A percentile compares a stretch with the other conserved stretches of the same genome.
These are phyloP conservation scores for Paratrimastix pyriformis DNA, from an alignment of 78 protist genomes.

Conservation along the genomic window DNA sequence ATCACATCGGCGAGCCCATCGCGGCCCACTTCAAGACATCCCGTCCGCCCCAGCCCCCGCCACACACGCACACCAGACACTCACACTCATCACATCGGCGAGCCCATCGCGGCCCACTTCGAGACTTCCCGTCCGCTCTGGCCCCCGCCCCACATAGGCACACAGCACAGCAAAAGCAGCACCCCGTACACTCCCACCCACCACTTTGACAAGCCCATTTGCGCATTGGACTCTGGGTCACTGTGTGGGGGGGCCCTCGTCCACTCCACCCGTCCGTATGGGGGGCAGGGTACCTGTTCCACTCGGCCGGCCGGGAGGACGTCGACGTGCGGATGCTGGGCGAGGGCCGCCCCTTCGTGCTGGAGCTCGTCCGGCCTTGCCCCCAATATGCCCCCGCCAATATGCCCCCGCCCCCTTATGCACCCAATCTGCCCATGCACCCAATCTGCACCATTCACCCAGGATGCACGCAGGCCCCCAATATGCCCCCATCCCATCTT, in stretches of 20 bases:
- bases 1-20: too few relatives aligned
- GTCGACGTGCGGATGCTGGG: constrained; percentile 60
- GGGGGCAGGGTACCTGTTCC: not conserved
- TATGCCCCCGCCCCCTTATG: too few relatives aligned
- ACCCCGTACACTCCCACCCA: not conserved
- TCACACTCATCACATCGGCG: too few relatives aligned
- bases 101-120: not conserved
- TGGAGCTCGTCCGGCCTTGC: constrained; percentile 1
- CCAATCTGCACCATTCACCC: too few relatives aligned
- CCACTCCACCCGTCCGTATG: not conserved
- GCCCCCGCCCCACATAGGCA: not conserved
- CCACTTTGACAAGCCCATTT: not conserved
- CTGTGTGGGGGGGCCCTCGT: not conserved
- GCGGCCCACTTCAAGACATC: too few relatives aligned
- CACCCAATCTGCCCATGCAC: too few relatives aligned
- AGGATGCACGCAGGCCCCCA: too few relatives aligned
- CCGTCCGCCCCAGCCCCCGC: too few relatives aligned
- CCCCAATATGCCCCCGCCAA: too few relatives aligned
- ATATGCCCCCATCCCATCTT: too few relatives aligned
- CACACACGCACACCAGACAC: too few relatives aligned
- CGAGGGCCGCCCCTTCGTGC: constrained; percentile 22
- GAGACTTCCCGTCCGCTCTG: not conserved
- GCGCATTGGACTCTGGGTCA: not conserved
- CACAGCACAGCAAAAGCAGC: not conserved
- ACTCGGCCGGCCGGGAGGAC: constrained; percentile 39